Percentiles rank a stretch among this genome's conserved stretches.
Evolutionary conservation across 805 yeast genomes (phyloP).

Genomic region (Candida boidinii): DNA sequence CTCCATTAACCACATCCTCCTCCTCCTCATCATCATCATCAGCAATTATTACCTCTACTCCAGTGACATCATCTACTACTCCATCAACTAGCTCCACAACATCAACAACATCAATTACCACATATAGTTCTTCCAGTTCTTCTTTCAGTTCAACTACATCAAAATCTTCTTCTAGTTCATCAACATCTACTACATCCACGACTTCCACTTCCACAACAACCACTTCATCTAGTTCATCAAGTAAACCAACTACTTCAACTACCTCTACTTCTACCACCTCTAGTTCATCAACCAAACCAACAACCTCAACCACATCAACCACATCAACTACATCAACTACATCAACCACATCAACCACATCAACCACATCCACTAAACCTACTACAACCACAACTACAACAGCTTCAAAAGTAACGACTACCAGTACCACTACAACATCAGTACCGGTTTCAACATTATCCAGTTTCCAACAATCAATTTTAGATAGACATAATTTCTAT

Average conservation of each 20-base stretch:
- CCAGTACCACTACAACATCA: constrained; percentile 11
- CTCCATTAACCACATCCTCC: neutral
- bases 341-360: constrained; percentile 9
- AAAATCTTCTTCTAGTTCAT: neutral
- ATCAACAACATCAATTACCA: constrained; percentile 17
- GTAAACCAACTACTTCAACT: constrained; percentile 5
- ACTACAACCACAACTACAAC: constrained; percentile 12
- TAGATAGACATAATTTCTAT: constrained; percentile 53
- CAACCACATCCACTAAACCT: constrained; percentile 11
- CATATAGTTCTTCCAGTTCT: constrained; percentile 10
- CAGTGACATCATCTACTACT: constrained; percentile 13
- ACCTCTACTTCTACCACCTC: constrained; percentile 9
- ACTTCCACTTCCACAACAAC: constrained; percentile 1
- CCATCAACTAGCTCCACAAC: constrained; percentile 12
- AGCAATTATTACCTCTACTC: constrained; percentile 3
- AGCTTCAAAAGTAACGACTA: constrained; percentile 3
- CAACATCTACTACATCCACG: constrained; percentile 1
- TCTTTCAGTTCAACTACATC: constrained; percentile 1
- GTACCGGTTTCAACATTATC: constrained; percentile 10
- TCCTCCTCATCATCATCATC: neutral
- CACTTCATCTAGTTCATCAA: constrained; percentile 5
- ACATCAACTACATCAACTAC: constrained; percentile 10
- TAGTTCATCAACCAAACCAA: constrained; percentile 8
- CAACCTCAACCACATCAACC: constrained; percentile 8
- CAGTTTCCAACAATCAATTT: constrained; percentile 27